Evolutionary conservation across 345 rosid genomes (phyloP), one percentile per base, ranked within the genome.

Genomic region (Leavenworthia alabamica): DNA sequence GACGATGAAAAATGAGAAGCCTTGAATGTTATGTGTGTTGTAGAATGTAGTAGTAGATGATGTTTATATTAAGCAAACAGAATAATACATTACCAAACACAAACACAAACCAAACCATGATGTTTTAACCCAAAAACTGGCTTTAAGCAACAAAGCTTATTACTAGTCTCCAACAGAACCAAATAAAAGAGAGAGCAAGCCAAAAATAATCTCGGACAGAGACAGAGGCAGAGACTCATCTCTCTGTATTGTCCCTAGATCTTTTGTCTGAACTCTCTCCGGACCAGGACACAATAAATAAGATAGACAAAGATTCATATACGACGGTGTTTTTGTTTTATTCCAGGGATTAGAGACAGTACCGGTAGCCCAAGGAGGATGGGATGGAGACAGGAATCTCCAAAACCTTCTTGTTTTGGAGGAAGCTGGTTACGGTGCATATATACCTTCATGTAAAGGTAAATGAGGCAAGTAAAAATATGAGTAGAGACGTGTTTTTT

Each of bases 1-100:
- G 87, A 88, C 1, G 93, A 85, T 1, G 20, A 78, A 4, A 76
- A 54, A 72, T 12, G 69, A 39, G 2, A 44, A 60, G 49, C 72
- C 53, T 45, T 77, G 26, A 46, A 20, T 11, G 23, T 19, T 35
- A 13, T 9, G 26, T n/a, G n/a, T n/a, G n/a, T n/a, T n/a, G n/a
- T n/a, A n/a, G n/a, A n/a, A n/a, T n/a, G n/a, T n/a, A n/a, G n/a
- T n/a, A 33, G 60, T 50, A 49, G 37, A 31, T 70, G 43, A 32
- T 62, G 45, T 46, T 46, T 47, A 55, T 55, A 64, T 62, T 62
- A 45, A 31, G 39, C 40, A 56, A 62, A 70, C 58, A 70, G 27
- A 62, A 70, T 62, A 45, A 36, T 62, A 53, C 73, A 55, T 46
- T 62, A 62, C 62, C 62, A 54, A 14, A 53, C 28, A 47, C 20